Evolutionary conservation across 192 early-diverging fungal genomes (phyloP).

Genomic region (Mortierella antarctica): DNA sequence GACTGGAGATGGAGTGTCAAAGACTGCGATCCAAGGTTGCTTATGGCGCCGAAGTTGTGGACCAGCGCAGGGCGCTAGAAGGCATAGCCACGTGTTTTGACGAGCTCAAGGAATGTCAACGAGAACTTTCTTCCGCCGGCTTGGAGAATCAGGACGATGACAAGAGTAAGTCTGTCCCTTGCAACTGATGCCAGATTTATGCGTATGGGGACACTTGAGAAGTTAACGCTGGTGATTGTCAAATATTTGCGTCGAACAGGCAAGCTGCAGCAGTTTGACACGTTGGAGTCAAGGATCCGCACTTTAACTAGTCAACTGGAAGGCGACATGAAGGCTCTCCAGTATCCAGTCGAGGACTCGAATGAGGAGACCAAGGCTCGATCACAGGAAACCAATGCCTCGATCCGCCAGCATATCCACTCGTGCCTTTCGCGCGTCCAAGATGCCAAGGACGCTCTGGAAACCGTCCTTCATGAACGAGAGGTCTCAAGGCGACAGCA

Average conservation of each 20-base stretch:
- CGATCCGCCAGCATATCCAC: slow-evolving; percentile 17
- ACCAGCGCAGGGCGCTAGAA: slow-evolving; percentile 30
- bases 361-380: slow-evolving; percentile 4
- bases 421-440: slow-evolving; percentile 6
- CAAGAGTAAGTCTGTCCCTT: slow-evolving; percentile 7
- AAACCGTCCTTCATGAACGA: not conserved
- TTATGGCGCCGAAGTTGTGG: slow-evolving; percentile 23
- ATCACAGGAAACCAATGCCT: slow-evolving; percentile 16
- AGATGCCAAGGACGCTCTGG: not conserved
- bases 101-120: slow-evolving; percentile 7
- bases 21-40: slow-evolving; percentile 10
- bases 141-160: not conserved
- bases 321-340: slow-evolving; percentile 1
- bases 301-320: slow-evolving; percentile 11
- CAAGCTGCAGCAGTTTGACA: not conserved
- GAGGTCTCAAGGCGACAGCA: slow-evolving; percentile 13
- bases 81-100: slow-evolving; percentile 1
- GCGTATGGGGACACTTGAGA: not conserved
- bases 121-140: not conserved
- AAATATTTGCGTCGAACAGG: too few species aligned
- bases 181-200: not conserved
- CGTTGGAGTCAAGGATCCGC: slow-evolving; percentile 10
- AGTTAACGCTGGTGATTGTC: not conserved
- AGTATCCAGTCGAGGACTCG: slow-evolving; percentile 27
- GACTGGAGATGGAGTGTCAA: not conserved